Conservation (phyloP, 2,329 filamentous ascomycete species). For the Metarhizium album region DNA sequence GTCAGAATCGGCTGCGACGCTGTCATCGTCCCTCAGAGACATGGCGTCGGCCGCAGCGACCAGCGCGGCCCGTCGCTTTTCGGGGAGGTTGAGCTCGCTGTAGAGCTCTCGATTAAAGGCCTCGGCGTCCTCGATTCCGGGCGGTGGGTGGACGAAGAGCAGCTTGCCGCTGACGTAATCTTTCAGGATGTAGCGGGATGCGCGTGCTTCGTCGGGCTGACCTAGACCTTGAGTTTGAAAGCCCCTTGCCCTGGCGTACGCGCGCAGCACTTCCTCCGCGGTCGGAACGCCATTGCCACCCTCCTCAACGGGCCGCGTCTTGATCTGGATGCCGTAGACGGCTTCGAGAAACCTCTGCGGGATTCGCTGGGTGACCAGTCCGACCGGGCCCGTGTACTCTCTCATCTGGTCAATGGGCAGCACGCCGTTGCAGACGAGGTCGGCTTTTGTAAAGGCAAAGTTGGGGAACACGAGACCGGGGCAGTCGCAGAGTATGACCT, state of each 20-base stretch:
- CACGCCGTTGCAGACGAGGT: slow-evolving; percentile 89
- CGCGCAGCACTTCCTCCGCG: slow-evolving; percentile 70
- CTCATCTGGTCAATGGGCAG: slow-evolving; percentile 93
- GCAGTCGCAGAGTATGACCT: slow-evolving; percentile 91
- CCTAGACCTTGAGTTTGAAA: slow-evolving; percentile 85
- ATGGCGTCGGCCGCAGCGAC: slow-evolving; percentile 37
- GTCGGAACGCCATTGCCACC: slow-evolving; percentile 84
- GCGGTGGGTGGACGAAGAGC: slow-evolving; percentile 82
- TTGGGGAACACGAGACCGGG: slow-evolving; percentile 98
- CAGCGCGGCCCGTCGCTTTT: slow-evolving; percentile 63
- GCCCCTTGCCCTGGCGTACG: slow-evolving; percentile 81
- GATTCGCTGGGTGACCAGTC: slow-evolving; percentile 73
- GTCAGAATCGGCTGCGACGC: slow-evolving; percentile 30
- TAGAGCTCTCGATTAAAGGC: slow-evolving; percentile 89
- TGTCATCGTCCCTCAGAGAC: slow-evolving; percentile 26
- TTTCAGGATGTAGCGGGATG: slow-evolving; percentile 81
- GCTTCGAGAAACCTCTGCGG: slow-evolving; percentile 85
- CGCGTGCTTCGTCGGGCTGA: slow-evolving; percentile 86
- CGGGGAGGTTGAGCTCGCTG: slow-evolving; percentile 68
- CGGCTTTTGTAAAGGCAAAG: slow-evolving; percentile 91
- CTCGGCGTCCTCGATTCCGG: slow-evolving; percentile 55
- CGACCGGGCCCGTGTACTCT: slow-evolving; percentile 80
- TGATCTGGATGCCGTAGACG: slow-evolving; percentile 85
- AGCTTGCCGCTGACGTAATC: slow-evolving; percentile 97
- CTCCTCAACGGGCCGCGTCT: slow-evolving; percentile 72